Evolutionary conservation across 2,329 filamentous ascomycete genomes (phyloP).

Genomic region (Fusarium redolens): DNA sequence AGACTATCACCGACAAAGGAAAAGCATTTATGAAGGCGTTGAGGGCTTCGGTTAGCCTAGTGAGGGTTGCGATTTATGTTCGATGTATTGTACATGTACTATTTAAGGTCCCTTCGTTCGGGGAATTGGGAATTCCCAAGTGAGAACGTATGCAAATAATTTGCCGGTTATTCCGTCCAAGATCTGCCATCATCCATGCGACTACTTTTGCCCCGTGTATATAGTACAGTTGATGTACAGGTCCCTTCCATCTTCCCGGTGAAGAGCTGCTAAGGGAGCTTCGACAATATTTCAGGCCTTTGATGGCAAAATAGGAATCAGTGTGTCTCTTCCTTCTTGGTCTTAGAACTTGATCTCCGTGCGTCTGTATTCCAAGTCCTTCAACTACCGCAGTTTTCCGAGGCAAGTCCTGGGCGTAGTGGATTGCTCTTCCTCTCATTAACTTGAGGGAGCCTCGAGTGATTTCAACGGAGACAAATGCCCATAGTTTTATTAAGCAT

Average conservation of each 20-base stretch:
- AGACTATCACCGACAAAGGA: slow-evolving; percentile 6
- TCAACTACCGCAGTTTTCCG: neutral
- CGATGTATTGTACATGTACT: slow-evolving; percentile 36
- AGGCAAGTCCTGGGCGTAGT: neutral
- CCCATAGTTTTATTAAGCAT: slow-evolving; percentile 82
- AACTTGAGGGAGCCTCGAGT: neutral
- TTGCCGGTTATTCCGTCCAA: neutral
- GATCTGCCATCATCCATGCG: neutral
- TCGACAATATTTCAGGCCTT: neutral
- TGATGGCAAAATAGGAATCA: neutral
- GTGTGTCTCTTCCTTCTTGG: neutral
- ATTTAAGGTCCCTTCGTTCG: neutral
- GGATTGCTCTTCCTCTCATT: neutral
- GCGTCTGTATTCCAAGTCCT: neutral
- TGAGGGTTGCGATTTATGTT: slow-evolving; percentile 14
- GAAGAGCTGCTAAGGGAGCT: neutral
- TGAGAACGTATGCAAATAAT: slow-evolving; percentile 34
- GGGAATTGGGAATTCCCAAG: slow-evolving; percentile 3
- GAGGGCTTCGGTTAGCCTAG: slow-evolving; percentile 25
- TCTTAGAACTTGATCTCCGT: neutral
- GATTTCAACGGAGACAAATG: slow-evolving; percentile 64
- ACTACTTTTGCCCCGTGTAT: neutral
- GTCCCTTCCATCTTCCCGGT: neutral
- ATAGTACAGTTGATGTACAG: slow-evolving; percentile 26
- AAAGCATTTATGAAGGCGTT: slow-evolving; percentile 35